Evolutionary conservation across 1,139 yeast species (phyloP).

Genomic region (Kazachstania sp.): DNA sequence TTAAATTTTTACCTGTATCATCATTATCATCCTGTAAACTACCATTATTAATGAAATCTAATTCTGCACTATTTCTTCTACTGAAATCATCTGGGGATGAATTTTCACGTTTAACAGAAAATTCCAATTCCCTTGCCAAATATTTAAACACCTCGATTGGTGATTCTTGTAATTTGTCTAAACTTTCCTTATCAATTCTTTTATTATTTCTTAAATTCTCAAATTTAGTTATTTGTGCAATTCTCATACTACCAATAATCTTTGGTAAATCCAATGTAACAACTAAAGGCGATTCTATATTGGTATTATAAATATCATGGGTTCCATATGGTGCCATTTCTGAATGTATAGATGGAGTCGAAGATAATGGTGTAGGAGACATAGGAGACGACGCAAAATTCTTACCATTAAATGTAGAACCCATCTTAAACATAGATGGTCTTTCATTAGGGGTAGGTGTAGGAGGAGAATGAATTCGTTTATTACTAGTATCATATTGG

Average conservation of each 20-base stretch:
- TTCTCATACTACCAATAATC: slow-evolving; percentile 23
- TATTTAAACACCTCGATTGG: slow-evolving; percentile 30
- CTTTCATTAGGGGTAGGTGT: slow-evolving; percentile 10
- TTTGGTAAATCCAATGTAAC: slow-evolving; percentile 27
- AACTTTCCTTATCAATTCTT: neutral
- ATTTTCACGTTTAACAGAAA: slow-evolving; percentile 15
- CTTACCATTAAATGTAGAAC: slow-evolving; percentile 1
- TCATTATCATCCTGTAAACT: slow-evolving; percentile 11
- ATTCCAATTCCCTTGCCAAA: slow-evolving; percentile 28
- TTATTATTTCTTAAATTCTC: neutral
- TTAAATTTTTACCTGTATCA: slow-evolving; percentile 19
- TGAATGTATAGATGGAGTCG: slow-evolving; percentile 8
- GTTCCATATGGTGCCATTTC: slow-evolving; percentile 10
- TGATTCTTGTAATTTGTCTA: slow-evolving; percentile 13
- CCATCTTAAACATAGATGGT: slow-evolving; percentile 12
- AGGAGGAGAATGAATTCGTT: slow-evolving; percentile 11
- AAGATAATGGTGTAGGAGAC: slow-evolving; percentile 3
- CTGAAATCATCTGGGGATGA: neutral
- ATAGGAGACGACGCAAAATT: slow-evolving; percentile 11
- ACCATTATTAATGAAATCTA: neutral
- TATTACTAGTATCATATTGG: slow-evolving; percentile 9
- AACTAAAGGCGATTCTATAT: slow-evolving; percentile 19
- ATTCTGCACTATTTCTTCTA: neutral
- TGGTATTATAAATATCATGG: slow-evolving; percentile 2
- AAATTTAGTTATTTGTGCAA: slow-evolving; percentile 8